phyloP scores from a whole-genome alignment of 257 asterid species.

The Petrea volubilis region DNA sequence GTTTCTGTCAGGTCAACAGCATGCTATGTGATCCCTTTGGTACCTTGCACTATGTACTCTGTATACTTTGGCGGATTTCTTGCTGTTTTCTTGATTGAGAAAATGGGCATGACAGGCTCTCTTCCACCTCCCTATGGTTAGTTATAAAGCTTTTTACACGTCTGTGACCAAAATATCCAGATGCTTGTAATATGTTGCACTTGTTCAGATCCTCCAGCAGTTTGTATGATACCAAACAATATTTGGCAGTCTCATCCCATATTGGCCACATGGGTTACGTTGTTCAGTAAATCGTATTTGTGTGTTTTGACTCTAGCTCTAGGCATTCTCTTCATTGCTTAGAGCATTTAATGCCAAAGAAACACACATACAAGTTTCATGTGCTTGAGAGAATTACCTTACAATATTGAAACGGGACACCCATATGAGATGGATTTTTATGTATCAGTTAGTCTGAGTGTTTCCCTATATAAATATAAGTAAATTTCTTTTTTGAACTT shows the following conservation, averaged over 20 bases:
- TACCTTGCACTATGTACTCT: slow-evolving; percentile 76
- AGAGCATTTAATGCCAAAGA: not conserved
- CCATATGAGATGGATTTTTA: not conserved
- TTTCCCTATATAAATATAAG: not conserved
- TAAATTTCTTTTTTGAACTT: slow-evolving; percentile 4
- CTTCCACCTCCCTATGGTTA: slow-evolving; percentile 92
- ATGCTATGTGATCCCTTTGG: slow-evolving; percentile 69
- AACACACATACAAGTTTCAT: not conserved
- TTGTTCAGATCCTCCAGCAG: slow-evolving; percentile 3
- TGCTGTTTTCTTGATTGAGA: slow-evolving; percentile 79
- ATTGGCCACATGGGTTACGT: not conserved
- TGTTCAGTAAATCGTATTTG: not conserved
- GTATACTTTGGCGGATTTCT: slow-evolving; percentile 94
- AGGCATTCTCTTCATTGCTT: not conserved
- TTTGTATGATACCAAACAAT: not conserved
- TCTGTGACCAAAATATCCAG: slow-evolving; percentile 9
- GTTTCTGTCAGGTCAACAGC: slow-evolving; percentile 72
- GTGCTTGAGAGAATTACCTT: slow-evolving; percentile 4
- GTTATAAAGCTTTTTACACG: slow-evolving; percentile 30
- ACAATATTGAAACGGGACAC: not conserved
- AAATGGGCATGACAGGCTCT: slow-evolving; percentile 96
- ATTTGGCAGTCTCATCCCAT: not conserved
- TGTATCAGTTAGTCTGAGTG: not conserved
- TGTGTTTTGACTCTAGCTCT: not conserved
- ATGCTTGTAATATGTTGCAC: slow-evolving; percentile 15